phyloP scores from a whole-genome alignment of 2,329 filamentous ascomycete species.

The Mollisia scopiformis region DNA sequence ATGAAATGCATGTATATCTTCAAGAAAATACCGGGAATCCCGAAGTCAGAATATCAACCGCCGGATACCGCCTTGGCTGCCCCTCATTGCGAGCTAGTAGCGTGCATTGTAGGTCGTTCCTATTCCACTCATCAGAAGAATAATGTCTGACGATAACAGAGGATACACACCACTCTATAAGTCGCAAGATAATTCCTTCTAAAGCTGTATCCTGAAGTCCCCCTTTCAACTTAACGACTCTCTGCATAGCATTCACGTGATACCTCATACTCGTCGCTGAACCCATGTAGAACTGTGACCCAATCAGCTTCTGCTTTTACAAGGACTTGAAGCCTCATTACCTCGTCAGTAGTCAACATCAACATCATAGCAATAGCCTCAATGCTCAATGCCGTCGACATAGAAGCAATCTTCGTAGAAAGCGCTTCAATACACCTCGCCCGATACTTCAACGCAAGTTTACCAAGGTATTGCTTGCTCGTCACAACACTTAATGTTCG shows the following conservation, averaged over 20 bases:
- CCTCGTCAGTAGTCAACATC: neutral
- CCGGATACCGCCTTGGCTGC: neutral
- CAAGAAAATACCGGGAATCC: neutral
- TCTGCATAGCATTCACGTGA: neutral
- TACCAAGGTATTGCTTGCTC: neutral
- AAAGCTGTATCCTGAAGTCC: neutral
- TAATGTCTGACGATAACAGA: neutral
- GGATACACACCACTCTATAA: neutral
- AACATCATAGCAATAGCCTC: neutral
- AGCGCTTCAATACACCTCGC: neutral
- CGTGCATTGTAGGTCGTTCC: neutral
- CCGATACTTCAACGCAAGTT: neutral
- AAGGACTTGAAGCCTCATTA: too few relatives aligned
- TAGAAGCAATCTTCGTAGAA: neutral
- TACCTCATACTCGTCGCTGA: neutral
- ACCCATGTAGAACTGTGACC: neutral
- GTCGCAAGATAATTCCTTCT: neutral
- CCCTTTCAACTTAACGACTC: neutral
- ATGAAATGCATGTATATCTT: neutral
- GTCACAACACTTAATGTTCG: neutral
- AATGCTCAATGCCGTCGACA: neutral
- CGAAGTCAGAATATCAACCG: neutral
- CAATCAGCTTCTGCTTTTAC: neutral
- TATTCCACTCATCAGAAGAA: neutral
- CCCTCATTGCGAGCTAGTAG: neutral